These are phyloP conservation scores for Tubosaeta sp. DNA, from an alignment of 768 basidiomycete genomes.

Conservation along the genomic window DNA sequence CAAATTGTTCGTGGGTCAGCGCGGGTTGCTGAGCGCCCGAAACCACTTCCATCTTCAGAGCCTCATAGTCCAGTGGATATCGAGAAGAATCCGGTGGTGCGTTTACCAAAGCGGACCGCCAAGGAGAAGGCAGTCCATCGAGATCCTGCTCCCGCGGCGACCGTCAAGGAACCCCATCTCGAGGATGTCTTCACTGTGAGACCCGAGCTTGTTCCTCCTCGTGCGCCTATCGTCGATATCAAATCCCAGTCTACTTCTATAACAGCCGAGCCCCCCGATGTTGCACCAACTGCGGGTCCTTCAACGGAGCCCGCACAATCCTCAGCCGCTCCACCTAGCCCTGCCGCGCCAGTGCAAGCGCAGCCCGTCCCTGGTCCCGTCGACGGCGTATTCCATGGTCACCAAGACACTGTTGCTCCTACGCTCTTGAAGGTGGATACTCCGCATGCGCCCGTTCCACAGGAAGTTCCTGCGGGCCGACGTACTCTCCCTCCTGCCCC, in stretches of 20 bases:
- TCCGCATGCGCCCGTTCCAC: conserved; percentile 17
- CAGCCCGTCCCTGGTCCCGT: conserved; percentile 6
- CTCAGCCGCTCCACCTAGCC: conserved; percentile 4
- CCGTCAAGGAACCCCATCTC: conserved; percentile 36
- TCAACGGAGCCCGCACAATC: conserved; percentile 10
- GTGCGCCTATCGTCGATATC: conserved; percentile 22
- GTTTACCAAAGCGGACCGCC: conserved; percentile 43
- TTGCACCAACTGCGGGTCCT: conserved; percentile 5
- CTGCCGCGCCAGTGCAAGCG: conserved; percentile 7
- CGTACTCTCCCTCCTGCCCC: conserved; percentile 36
- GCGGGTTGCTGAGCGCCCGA: conserved; percentile 4
- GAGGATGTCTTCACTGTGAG: conserved; percentile 60
- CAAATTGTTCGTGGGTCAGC: conserved; percentile 41
- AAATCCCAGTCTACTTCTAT: conserved; percentile 30
- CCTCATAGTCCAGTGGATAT: conserved; percentile 35
- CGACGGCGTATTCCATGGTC: conserved; percentile 24
- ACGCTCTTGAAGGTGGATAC: conserved; percentile 29
- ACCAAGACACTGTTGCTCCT: conserved; percentile 24
- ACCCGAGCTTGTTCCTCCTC: conserved; percentile 39
- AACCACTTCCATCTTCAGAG: conserved; percentile 19
- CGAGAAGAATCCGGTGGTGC: conserved; percentile 49
- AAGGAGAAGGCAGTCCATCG: conserved; percentile 31
- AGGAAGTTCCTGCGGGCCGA: conserved; percentile 18
- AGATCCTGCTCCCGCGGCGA: conserved; percentile 15
- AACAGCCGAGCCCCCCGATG: not conserved